These are phyloP conservation scores for Microcera coccophila DNA, from an alignment of 2,329 filamentous ascomycete species.

Conservation along the genomic window DNA sequence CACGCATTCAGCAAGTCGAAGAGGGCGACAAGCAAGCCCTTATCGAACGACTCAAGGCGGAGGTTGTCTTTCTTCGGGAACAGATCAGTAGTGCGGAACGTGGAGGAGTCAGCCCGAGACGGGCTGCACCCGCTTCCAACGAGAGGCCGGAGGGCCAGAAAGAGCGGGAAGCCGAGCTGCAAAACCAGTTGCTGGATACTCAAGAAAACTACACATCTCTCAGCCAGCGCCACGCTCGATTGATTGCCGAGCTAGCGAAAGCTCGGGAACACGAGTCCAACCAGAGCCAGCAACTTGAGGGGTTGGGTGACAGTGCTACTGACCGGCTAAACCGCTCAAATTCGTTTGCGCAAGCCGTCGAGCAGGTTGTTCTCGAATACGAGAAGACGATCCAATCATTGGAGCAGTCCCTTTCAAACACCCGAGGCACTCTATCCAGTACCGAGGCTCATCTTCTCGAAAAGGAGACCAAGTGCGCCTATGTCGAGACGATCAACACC, in stretches of 20 bases:
- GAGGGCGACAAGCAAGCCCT: constrained; percentile 91
- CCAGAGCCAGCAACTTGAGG: constrained; percentile 54
- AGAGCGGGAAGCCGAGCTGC: constrained; percentile 82
- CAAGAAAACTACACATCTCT: constrained; percentile 94
- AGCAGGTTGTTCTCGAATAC: constrained; percentile 94
- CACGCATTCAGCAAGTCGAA: constrained; percentile 88
- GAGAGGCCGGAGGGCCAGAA: constrained; percentile 75
- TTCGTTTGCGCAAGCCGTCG: constrained; percentile 91
- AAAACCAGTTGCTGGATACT: constrained; percentile 86
- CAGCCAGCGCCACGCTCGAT: constrained; percentile 87
- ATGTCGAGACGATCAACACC: constrained; percentile 84
- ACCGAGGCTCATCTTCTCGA: constrained; percentile 86
- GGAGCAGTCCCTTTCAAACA: constrained; percentile 86
- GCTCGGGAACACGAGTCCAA: constrained; percentile 67
- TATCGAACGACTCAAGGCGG: constrained; percentile 89
- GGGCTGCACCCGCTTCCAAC: constrained; percentile 49
- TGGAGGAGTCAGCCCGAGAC: constrained; percentile 52
- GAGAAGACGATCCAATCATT: constrained; percentile 96
- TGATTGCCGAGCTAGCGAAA: constrained; percentile 89
- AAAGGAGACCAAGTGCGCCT: constrained; percentile 89
- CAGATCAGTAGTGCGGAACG: constrained; percentile 78
- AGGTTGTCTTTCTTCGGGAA: constrained; percentile 88
- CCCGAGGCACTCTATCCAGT: constrained; percentile 73
- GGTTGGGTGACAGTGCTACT: constrained; percentile 70
- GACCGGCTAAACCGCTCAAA: constrained; percentile 92